These are phyloP conservation scores for Tolypocladium cylindrosporum DNA, from an alignment of 2,329 filamentous ascomycete genomes.

Conservation along the genomic window DNA sequence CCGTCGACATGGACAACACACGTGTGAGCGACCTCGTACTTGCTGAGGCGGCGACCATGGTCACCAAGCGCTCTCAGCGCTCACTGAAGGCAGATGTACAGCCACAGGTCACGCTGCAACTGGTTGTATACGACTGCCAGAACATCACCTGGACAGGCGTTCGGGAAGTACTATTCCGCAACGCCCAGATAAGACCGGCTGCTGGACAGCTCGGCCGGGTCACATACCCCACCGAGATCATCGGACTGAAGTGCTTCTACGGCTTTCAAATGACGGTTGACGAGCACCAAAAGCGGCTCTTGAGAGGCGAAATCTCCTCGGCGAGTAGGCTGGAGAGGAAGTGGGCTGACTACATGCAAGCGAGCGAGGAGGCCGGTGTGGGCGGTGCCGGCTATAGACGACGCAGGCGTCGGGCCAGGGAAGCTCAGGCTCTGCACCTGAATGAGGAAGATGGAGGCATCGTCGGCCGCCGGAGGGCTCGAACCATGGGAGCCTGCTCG, in stretches of 20 bases:
- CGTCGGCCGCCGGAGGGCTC: slow-evolving; percentile 49
- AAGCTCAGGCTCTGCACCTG: slow-evolving; percentile 70
- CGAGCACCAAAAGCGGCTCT: slow-evolving; percentile 80
- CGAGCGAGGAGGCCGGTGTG: slow-evolving; percentile 71
- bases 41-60: slow-evolving; percentile 72
- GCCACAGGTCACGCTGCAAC: slow-evolving; percentile 54
- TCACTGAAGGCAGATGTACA: slow-evolving; percentile 25
- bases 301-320: slow-evolving; percentile 63
- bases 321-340: slow-evolving; percentile 77
- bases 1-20: slow-evolving; percentile 86
- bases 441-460: slow-evolving; percentile 64
- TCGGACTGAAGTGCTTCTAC: slow-evolving; percentile 87
- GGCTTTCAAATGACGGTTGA: slow-evolving; percentile 92
- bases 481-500: slow-evolving; percentile 51
- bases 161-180: slow-evolving; percentile 75
- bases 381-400: slow-evolving; percentile 57
- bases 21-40: slow-evolving; percentile 79
- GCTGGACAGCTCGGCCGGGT: slow-evolving; percentile 24
- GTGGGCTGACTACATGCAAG: slow-evolving; percentile 93
- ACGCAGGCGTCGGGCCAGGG: slow-evolving; percentile 65
- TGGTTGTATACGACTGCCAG: slow-evolving; percentile 85
- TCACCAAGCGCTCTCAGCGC: slow-evolving; percentile 51
- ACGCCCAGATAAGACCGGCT: slow-evolving; percentile 59
- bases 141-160: slow-evolving; percentile 90
- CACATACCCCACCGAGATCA: slow-evolving; percentile 66